Conservation (phyloP, 495 filamentous ascomycete species). For the Talaromyces stipitatus region DNA sequence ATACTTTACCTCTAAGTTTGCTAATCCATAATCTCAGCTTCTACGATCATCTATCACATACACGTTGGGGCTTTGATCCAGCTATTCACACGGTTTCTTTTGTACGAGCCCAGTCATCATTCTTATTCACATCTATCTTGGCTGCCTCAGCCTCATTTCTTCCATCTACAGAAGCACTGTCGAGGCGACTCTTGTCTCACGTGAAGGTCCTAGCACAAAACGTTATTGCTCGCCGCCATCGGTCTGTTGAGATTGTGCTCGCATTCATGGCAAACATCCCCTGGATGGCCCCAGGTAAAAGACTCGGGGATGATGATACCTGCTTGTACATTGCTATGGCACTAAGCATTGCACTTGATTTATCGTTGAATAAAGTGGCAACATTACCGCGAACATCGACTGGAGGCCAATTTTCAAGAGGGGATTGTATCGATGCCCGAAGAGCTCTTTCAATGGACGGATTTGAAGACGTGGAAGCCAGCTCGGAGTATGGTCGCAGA, state of each 20-base stretch:
- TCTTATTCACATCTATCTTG: constrained; percentile 63
- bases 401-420: constrained; percentile 43
- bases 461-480: constrained; percentile 54
- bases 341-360: constrained; percentile 57
- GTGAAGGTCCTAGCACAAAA: constrained; percentile 55
- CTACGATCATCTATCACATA: constrained; percentile 63
- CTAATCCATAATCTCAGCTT: constrained; percentile 37
- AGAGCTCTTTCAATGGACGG: constrained; percentile 60
- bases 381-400: constrained; percentile 45
- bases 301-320: constrained; percentile 63
- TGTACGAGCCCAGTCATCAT: constrained; percentile 57
- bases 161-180: constrained; percentile 52
- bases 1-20: not conserved
- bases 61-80: constrained; percentile 66
- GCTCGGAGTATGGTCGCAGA: constrained; percentile 48
- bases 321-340: constrained; percentile 65
- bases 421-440: constrained; percentile 59
- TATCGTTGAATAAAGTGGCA: constrained; percentile 62
- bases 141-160: constrained; percentile 58
- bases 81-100: constrained; percentile 54
- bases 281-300: constrained; percentile 64
- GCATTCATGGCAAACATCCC: constrained; percentile 73
- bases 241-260: constrained; percentile 64
- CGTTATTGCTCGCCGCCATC: constrained; percentile 49
- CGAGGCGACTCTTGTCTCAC: constrained; percentile 54